phyloP scores from a whole-genome alignment of 352 stramenopile species.

The Phytophthora podocarpi region DNA sequence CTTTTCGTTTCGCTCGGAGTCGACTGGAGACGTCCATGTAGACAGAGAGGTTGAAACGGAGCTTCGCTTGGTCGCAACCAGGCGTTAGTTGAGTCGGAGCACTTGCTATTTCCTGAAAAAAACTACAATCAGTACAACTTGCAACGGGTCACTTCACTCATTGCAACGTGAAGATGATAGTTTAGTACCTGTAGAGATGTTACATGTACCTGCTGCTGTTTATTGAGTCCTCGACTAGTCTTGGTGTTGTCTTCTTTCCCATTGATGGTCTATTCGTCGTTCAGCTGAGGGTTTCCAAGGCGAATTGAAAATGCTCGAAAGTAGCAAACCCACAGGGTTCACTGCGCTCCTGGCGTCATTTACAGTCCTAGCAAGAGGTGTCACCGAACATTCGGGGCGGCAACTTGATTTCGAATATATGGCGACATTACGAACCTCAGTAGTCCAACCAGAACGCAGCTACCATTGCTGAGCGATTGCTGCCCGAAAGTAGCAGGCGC shows the following conservation, averaged over 20 bases:
- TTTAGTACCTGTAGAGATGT: background rate
- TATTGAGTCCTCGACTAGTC: too few relatives aligned
- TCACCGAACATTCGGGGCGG: constrained; percentile 1
- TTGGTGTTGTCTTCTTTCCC: background rate
- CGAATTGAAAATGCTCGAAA: constrained; percentile 13
- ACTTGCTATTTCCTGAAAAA: background rate
- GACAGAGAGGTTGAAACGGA: constrained; percentile 5
- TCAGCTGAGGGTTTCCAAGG: too few relatives aligned
- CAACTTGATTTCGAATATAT: constrained; percentile 26
- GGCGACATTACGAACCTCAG: background rate
- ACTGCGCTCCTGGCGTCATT: constrained; percentile 10
- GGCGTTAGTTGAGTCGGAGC: too few relatives aligned
- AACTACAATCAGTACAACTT: constrained; percentile 1
- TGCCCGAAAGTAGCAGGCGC: background rate
- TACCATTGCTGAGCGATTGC: too few relatives aligned
- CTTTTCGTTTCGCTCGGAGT: constrained; percentile 10
- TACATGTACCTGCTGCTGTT: background rate
- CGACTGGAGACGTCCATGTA: constrained; percentile 11
- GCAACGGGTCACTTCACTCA: too few relatives aligned
- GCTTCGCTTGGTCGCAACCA: constrained; percentile 8
- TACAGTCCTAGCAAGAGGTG: background rate
- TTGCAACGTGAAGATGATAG: too few relatives aligned
- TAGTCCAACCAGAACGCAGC: too few relatives aligned
- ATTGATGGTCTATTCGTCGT: constrained; percentile 19
- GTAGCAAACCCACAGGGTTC: background rate